Evolutionary conservation across 306 rosid species (phyloP).

Genomic region (Vigna trinervia): DNA sequence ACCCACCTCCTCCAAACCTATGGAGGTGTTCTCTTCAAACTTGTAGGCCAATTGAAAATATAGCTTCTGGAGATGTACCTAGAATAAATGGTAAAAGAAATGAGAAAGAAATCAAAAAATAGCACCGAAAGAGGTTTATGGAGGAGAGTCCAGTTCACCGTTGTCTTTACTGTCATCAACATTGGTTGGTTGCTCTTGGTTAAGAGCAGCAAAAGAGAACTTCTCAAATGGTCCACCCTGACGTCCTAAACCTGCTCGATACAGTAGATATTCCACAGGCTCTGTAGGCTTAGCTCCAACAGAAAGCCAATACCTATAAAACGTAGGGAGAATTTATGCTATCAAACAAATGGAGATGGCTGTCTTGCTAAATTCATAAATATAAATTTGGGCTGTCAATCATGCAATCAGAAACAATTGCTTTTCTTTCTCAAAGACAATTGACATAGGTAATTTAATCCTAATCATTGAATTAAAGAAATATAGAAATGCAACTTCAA

Average conservation of each 20-base stretch:
- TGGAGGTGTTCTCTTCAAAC: slow-evolving; percentile 44
- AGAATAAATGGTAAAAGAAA: slow-evolving; percentile 36
- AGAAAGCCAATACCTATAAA: slow-evolving; percentile 87
- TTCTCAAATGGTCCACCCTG: slow-evolving; percentile 67
- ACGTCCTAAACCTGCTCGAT: slow-evolving; percentile 72
- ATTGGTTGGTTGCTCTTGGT: slow-evolving; percentile 52
- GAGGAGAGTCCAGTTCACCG: slow-evolving; percentile 43
- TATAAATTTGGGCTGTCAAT: neutral
- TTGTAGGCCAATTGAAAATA: slow-evolving; percentile 53
- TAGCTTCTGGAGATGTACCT: slow-evolving; percentile 54
- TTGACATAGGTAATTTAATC: neutral
- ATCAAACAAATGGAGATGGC: slow-evolving; percentile 19
- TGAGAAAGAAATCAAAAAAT: slow-evolving; percentile 25
- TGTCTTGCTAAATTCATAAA: slow-evolving; percentile 21
- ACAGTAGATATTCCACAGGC: slow-evolving; percentile 68
- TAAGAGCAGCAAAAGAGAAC: slow-evolving; percentile 60
- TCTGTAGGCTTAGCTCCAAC: slow-evolving; percentile 98
- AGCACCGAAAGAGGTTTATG: slow-evolving; percentile 18
- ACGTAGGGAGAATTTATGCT: neutral
- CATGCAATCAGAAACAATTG: slow-evolving; percentile 24
- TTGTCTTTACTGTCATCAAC: slow-evolving; percentile 39
- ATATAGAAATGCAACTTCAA: neutral
- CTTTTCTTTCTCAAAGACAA: neutral
- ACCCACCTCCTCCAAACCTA: slow-evolving; percentile 33
- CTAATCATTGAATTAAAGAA: neutral